Base-by-base conservation (phyloP, 257 asterid species). In the Linaria vulgaris region DNA sequence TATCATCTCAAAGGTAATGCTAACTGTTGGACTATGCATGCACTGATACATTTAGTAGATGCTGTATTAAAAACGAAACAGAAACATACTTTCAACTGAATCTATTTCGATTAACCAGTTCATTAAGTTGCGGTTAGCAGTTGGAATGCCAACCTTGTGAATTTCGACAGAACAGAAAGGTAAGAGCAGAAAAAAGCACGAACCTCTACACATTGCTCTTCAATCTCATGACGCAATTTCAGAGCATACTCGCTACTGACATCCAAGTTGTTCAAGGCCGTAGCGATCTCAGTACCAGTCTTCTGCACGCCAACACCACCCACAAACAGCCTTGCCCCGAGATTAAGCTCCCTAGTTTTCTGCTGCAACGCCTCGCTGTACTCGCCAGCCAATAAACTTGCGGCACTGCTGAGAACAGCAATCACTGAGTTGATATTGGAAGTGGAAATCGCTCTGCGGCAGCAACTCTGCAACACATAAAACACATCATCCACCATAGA, bases 401-500 rank as follows among this genome's bases (percentile, higher is more conserved):
- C 89, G 6, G 94, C 94, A 57, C 78, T 79, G 78, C 97, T 89
- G 61, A 92, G 80, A 67, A 92, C 80, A 4, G 95, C 96, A 70
- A 92, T 82, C 53, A 92, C 96, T 14, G 97, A 87, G 86, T 80
- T 82, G 63, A 89, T 83, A 69, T 89, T 89, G 56, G 90, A 82
- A 61, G 97, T 92, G 24, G 96, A 87, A 66, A 92, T 78, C 12
- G 97, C 86, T 82, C 97, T 82, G 30, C 94, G 78, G 66, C 96
- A 92, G 76, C 99, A 92, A 72, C 95, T 92, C 83, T 92, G 99
- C 74, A 92, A 71, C 76, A 92, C 97, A 63, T 89, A 92, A 49
- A 92, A 92, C 69, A 87, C 96, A 56, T 92, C 99, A 78, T 92
- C 97, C 77, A 89, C 97, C 99, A 92, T 83, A 46, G 97, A 92